Conservation (phyloP, 1,284 basidiomycete species). For the Trametes pubescens region DNA sequence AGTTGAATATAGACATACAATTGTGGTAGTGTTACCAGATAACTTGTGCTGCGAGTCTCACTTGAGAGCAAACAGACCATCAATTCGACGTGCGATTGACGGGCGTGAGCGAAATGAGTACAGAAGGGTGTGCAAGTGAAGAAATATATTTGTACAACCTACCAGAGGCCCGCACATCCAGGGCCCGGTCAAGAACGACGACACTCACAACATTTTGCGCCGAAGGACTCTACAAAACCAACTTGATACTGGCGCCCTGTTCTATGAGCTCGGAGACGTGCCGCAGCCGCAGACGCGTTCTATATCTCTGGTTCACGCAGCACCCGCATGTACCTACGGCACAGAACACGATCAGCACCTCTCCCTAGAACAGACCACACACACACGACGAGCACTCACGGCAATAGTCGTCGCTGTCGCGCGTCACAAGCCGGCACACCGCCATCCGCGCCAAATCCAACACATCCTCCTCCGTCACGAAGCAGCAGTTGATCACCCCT, state of each 20-base stretch:
- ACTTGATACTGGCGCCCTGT: constrained; percentile 2
- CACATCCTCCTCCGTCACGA: constrained; percentile 64
- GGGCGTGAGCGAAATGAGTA: no score
- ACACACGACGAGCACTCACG: constrained; percentile 49
- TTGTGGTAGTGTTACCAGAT: no score
- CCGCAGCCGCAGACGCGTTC: constrained; percentile 37
- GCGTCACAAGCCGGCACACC: constrained; percentile 57
- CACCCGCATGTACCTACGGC: constrained; percentile 54
- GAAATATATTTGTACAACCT: no score
- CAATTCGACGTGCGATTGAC: no score
- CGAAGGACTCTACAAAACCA: constrained; percentile 14
- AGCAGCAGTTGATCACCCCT: constrained; percentile 66
- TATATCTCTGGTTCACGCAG: constrained; percentile 63
- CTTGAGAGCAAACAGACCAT: no score
- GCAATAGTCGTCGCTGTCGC: constrained; percentile 59
- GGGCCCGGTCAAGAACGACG: no score
- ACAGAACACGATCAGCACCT: constrained; percentile 18
- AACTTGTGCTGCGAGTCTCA: no score
- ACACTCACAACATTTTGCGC: no score
- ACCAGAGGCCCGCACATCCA: no score
- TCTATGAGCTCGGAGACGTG: constrained; percentile 23
- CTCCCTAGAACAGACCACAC: not conserved
- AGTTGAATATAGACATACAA: no score
- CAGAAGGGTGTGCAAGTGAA: no score
- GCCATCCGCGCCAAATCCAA: constrained; percentile 57